Conservation (phyloP, 768 basidiomycete species). For the Trametes cubensis region DNA sequence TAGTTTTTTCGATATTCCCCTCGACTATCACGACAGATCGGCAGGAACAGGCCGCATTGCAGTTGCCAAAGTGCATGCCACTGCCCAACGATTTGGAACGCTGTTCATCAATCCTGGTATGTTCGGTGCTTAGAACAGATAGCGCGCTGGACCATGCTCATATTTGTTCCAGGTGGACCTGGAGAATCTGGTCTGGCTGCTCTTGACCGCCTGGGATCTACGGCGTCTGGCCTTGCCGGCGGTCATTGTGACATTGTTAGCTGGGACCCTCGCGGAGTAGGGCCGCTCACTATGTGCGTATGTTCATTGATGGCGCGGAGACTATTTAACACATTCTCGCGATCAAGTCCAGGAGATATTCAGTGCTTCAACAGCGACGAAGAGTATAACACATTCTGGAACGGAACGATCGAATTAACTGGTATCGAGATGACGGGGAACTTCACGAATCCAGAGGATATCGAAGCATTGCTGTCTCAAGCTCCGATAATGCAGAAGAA, state of each 20-base stretch:
- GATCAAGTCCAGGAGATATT: slow-evolving; percentile 6
- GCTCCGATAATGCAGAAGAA: slow-evolving; percentile 15
- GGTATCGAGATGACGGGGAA: slow-evolving; percentile 12
- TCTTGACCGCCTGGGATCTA: background rate
- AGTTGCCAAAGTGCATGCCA: background rate
- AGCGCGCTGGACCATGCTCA: background rate
- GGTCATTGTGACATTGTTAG: slow-evolving; percentile 17
- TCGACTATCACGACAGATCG: slow-evolving; percentile 12
- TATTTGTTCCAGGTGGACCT: background rate
- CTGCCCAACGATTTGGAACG: background rate
- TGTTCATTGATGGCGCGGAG: no score
- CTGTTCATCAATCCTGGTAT: slow-evolving; percentile 5
- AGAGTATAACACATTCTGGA: slow-evolving; percentile 9
- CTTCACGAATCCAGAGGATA: slow-evolving; percentile 9
- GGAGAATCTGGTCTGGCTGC: background rate
- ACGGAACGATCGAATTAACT: slow-evolving; percentile 9
- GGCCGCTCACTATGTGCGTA: slow-evolving; percentile 13
- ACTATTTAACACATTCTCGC: background rate
- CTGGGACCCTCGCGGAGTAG: slow-evolving; percentile 21
- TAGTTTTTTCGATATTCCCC: slow-evolving; percentile 8
- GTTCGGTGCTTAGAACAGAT: background rate
- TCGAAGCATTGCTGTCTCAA: slow-evolving; percentile 4
- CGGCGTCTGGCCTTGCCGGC: background rate
- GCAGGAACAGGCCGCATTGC: background rate
- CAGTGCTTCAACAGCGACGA: slow-evolving; percentile 11